Conservation (phyloP, 2,329 filamentous ascomycete species). For the Colletotrichum chlorophyti region DNA sequence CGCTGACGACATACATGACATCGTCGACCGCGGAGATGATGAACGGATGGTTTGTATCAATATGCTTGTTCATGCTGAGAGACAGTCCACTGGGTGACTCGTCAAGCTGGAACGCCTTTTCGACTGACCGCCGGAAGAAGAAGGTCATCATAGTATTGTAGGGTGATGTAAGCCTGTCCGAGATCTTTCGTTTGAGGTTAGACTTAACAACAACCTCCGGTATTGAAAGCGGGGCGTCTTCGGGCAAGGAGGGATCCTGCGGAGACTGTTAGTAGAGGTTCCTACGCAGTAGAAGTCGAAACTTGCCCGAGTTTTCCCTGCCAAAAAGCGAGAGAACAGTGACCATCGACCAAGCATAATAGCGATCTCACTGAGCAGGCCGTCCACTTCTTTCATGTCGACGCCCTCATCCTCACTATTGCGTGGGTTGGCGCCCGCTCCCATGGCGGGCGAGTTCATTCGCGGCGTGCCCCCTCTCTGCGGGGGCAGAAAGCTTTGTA, state of each 20-base stretch:
- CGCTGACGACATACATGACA: constrained; percentile 98
- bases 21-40: constrained; percentile 97
- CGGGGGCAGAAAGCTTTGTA: constrained; percentile 86
- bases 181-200: constrained; percentile 80
- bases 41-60: constrained; percentile 82
- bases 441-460: constrained; percentile 77
- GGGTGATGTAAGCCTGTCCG: constrained; percentile 74
- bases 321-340: constrained; percentile 87
- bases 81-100: constrained; percentile 83
- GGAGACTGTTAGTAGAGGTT: constrained; percentile 34
- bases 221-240: constrained; percentile 65
- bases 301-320: constrained; percentile 82
- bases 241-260: constrained; percentile 58
- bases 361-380: constrained; percentile 83
- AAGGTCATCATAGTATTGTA: constrained; percentile 95
- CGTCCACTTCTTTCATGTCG: constrained; percentile 96
- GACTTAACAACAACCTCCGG: constrained; percentile 81
- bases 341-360: constrained; percentile 95
- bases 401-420: constrained; percentile 88
- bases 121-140: constrained; percentile 94
- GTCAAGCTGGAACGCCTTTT: constrained; percentile 97
- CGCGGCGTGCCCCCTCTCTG: constrained; percentile 72
- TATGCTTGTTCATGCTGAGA: constrained; percentile 73
- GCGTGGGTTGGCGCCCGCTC: constrained; percentile 59
- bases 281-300: not conserved